These are phyloP conservation scores for Stemphylium beticola DNA, from an alignment of 2,329 filamentous ascomycete species.

Conservation along the genomic window DNA sequence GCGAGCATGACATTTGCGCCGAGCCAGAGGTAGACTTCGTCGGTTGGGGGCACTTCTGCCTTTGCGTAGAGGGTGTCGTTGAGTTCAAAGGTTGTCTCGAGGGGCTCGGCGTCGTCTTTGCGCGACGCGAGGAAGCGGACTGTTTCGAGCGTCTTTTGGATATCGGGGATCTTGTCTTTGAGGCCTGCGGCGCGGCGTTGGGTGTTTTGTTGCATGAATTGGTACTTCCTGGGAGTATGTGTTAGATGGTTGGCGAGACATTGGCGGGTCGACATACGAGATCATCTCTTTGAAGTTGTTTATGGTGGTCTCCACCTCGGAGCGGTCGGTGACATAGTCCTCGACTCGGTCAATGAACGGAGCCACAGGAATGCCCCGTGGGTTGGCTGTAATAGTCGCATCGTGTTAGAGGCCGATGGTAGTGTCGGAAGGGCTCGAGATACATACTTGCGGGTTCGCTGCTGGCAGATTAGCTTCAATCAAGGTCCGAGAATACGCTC, in stretches of 20 bases:
- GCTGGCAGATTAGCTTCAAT: not conserved
- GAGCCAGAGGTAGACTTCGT: slow-evolving; percentile 98
- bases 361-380: slow-evolving; percentile 14
- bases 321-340: slow-evolving; percentile 80
- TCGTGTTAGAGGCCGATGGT: slow-evolving; percentile 19
- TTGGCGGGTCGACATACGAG: slow-evolving; percentile 63
- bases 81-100: slow-evolving; percentile 93
- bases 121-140: slow-evolving; percentile 82
- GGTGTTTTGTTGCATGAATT: slow-evolving; percentile 98
- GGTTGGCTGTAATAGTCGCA: slow-evolving; percentile 46
- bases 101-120: slow-evolving; percentile 71
- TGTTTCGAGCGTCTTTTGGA: slow-evolving; percentile 92
- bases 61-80: slow-evolving; percentile 96
- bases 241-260: slow-evolving; percentile 15
- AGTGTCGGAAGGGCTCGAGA: not conserved
- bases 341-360: slow-evolving; percentile 59
- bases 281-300: slow-evolving; percentile 94
- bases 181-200: slow-evolving; percentile 81
- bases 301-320: slow-evolving; percentile 80
- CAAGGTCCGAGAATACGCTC: not conserved
- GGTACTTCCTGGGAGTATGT: slow-evolving; percentile 78
- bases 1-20: slow-evolving; percentile 98
- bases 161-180: slow-evolving; percentile 95
- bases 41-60: slow-evolving; percentile 78
- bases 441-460: slow-evolving; percentile 13